Base-by-base conservation (phyloP, 75 land plant species). In the Chamaecyparis obtusa region DNA sequence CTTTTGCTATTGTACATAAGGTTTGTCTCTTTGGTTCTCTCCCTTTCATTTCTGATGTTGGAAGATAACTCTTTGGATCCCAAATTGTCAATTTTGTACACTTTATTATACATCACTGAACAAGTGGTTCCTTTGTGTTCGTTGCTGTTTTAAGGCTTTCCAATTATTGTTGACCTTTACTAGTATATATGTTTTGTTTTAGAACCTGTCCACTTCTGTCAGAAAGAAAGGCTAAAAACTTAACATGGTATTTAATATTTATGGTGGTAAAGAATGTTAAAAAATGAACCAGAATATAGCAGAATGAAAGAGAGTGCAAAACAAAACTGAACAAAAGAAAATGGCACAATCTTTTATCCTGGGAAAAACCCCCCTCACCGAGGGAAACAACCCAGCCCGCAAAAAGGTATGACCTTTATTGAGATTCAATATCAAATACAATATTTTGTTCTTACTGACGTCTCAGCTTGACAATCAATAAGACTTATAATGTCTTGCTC, bases 1-100 rank as follows among this genome's bases (percentile, higher is more conserved):
- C 95, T 48, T 94, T 88, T 91, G 91, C 94, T 49, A 90, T 92
- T 16, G 89, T 83, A 67, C 87, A 92, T 19, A 92, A 94, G 94
- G 94, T 87, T 48, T 69, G 75, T 39, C 69, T 33, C 57, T 84
- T n/a, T 32, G 33, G 32, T 32, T 85, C 14, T 44, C 19, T 44
- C 32, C 32, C 36, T 32, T 55, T 10, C 41, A 19, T 37, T 83
- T 39, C 33, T 32, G 43, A 74, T 33, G 30, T 36, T 55, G 83
- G 11, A 24, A 11, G 10, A 15, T 46, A 46, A 51, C 83, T 81
- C 0, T n/a, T 13, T 46, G 46, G 83, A 46, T 81, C 32, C 27
- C 69, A 27, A 44, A 49, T 9, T 46, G 30, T 7, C 3, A 44
- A 14, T 1, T 46, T 19, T 81, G 48, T 24, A 33, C 37, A 33